These are phyloP conservation scores for Boechera retrofracta DNA, from an alignment of 345 rosid genomes.

Conservation along the genomic window DNA sequence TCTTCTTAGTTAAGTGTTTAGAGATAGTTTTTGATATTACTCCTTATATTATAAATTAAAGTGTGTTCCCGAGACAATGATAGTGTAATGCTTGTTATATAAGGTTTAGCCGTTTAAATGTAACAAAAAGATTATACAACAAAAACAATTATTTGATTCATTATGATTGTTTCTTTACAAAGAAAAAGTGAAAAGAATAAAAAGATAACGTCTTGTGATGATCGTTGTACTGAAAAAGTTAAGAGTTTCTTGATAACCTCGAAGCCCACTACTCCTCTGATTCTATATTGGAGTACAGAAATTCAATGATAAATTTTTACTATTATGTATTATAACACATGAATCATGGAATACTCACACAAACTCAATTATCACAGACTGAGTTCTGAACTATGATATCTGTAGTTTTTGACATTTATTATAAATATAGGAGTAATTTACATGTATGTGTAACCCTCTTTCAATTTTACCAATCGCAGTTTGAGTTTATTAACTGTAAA, in stretches of 20 bases:
- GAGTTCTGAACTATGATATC: not conserved
- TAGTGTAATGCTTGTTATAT: constrained; percentile 31
- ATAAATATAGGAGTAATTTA: not conserved
- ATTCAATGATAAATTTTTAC: constrained; percentile 14
- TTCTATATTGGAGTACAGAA: constrained; percentile 6
- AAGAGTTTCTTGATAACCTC: constrained; percentile 33
- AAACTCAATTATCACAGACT: constrained; percentile 30
- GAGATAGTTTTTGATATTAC: constrained; percentile 43
- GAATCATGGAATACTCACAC: constrained; percentile 16
- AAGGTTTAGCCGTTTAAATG: constrained; percentile 29
- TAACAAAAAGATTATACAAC: constrained; percentile 29
- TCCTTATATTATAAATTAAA: not conserved
- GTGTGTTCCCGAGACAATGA: constrained; percentile 41
- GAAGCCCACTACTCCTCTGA: constrained; percentile 38
- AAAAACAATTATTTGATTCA: constrained; percentile 29
- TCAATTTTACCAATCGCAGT: not conserved
- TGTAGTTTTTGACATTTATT: not conserved
- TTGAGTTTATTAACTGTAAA: no score
- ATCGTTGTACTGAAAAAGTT: constrained; percentile 36
- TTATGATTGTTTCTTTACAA: constrained; percentile 24
- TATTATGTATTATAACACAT: not conserved
- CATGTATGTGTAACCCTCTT: not conserved
- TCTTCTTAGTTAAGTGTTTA: constrained; percentile 50
- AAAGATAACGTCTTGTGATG: constrained; percentile 38
- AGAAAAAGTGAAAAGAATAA: constrained; percentile 31